Conservation (phyloP, 1,139 yeast genomes). For the Suhomyces coccinellae region DNA sequence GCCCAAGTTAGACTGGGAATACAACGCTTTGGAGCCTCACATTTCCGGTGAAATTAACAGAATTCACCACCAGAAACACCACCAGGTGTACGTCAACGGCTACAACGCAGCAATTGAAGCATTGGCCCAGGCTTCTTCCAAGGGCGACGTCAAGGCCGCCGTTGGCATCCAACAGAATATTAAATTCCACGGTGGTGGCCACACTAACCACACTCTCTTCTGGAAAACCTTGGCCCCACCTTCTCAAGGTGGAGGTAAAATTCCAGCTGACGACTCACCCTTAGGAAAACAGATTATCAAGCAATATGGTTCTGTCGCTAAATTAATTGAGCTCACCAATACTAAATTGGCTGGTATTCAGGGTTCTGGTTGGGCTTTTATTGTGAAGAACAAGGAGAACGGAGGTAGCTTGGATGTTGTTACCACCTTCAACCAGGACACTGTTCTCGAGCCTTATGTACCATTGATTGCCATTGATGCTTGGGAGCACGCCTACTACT, state of each 20-base stretch:
- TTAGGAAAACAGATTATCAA: slow-evolving; percentile 35
- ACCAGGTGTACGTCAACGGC: slow-evolving; percentile 44
- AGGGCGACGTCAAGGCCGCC: slow-evolving; percentile 40
- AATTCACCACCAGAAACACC: slow-evolving; percentile 44
- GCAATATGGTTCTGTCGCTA: slow-evolving; percentile 45
- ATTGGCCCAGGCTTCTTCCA: slow-evolving; percentile 33
- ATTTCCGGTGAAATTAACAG: slow-evolving; percentile 45
- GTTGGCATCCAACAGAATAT: slow-evolving; percentile 40
- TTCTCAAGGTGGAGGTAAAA: slow-evolving; percentile 41
- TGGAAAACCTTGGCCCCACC: slow-evolving; percentile 49
- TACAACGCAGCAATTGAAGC: slow-evolving; percentile 43
- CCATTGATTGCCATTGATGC: slow-evolving; percentile 51
- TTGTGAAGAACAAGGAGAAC: slow-evolving; percentile 43
- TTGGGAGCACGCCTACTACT: slow-evolving; percentile 54
- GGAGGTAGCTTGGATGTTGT: slow-evolving; percentile 42
- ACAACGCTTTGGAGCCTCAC: slow-evolving; percentile 43
- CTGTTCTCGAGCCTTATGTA: slow-evolving; percentile 41
- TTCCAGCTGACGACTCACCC: slow-evolving; percentile 34
- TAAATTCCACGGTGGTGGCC: slow-evolving; percentile 49
- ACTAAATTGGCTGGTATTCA: slow-evolving; percentile 46
- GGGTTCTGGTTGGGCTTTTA: slow-evolving; percentile 53
- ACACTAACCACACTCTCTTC: slow-evolving; percentile 45
- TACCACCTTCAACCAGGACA: slow-evolving; percentile 48
- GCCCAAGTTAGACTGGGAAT: slow-evolving; percentile 46
- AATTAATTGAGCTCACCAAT: slow-evolving; percentile 40